Conservation (phyloP, 495 filamentous ascomycete genomes). For the Cercophora scortea region DNA sequence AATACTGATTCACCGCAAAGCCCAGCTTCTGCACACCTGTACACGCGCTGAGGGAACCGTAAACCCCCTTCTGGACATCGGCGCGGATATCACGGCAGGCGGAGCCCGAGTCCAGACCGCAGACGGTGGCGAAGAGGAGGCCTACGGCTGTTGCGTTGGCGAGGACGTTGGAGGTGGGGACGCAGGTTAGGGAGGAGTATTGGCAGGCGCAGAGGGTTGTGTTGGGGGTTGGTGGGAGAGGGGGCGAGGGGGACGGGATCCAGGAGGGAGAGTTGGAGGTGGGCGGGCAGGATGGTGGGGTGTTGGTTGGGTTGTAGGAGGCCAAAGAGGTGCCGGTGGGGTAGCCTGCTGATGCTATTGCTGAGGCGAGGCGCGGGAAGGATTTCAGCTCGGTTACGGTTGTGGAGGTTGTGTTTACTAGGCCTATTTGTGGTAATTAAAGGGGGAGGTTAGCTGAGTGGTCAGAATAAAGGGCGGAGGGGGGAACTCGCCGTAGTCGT, state of each 20-base stretch:
- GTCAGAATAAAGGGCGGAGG: too few species aligned
- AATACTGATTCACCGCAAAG: slow-evolving; percentile 77
- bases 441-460: too few species aligned
- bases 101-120: slow-evolving; percentile 42
- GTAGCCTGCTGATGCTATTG: slow-evolving; percentile 47
- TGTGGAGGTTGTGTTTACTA: too few species aligned
- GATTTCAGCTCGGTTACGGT: too few species aligned
- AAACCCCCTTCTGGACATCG: slow-evolving; percentile 65
- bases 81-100: slow-evolving; percentile 63
- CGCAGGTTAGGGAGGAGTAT: slow-evolving; percentile 60
- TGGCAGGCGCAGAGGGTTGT: slow-evolving; percentile 75
- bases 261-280: slow-evolving; percentile 58
- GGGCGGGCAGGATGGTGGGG: slow-evolving; percentile 62
- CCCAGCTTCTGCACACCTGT: slow-evolving; percentile 65
- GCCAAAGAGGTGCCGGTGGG: slow-evolving; percentile 56
- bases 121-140: slow-evolving; percentile 66
- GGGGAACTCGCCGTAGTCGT: too few species aligned
- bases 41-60: slow-evolving; percentile 91
- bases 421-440: too few species aligned
- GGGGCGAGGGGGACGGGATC: slow-evolving; percentile 48
- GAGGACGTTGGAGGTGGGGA: slow-evolving; percentile 43
- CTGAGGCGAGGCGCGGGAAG: too few species aligned
- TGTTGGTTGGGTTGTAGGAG: slow-evolving; percentile 73
- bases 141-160: slow-evolving; percentile 45
- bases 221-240: slow-evolving; percentile 82